Evolutionary conservation across 768 basidiomycete genomes (phyloP), one percentile per base, ranked within the genome.

Genomic region (Austroboletus eburneus): DNA sequence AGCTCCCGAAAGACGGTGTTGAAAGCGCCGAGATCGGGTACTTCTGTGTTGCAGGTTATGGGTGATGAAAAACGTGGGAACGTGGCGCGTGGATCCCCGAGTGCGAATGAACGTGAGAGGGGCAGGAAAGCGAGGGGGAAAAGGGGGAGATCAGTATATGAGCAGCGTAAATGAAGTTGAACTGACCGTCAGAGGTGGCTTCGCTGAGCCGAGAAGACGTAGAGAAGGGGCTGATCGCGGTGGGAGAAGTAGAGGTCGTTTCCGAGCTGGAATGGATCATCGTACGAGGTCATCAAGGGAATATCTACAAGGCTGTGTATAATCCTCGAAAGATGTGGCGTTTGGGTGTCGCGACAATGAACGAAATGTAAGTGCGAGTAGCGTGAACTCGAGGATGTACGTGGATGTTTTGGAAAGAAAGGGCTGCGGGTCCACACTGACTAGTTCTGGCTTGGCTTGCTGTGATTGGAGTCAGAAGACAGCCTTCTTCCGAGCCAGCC

Each of bases 1-100:
- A 81, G 71, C 45, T 81, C 85, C n/a, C 84, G 75, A 38, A 88
- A 76, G 20, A 88, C 83, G 29, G 78, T 72, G 13, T 72, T 77
- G 63, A 88, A 87, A 9, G 83, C 82, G 7, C 86, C 87, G 8
- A 88, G 73, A 64, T 87, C 84, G 35, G 85, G 85, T 48, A 77
- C 75, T 61, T 86, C 77, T 79, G 64, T 42, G 24, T 22, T 21
- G 3, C 27, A 34, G 40, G 40, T 18, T 25, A 50, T 29, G 37
- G 33, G 43, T 39, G 13, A 29, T 7, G 13, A 29, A 13, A 7
- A 7, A 29, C 29, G 13, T 7, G 32, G 16, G 48, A 49, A 55
- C 39, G 55, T 58, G 43, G 49, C 51, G 21, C 16, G 18, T 17
- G 20, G 29, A 49, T 57, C 46, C 33, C 30, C 13, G 16, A n/a